phyloP scores from a whole-genome alignment of 106 monocot species.

The Platanthera guangdongensis region DNA sequence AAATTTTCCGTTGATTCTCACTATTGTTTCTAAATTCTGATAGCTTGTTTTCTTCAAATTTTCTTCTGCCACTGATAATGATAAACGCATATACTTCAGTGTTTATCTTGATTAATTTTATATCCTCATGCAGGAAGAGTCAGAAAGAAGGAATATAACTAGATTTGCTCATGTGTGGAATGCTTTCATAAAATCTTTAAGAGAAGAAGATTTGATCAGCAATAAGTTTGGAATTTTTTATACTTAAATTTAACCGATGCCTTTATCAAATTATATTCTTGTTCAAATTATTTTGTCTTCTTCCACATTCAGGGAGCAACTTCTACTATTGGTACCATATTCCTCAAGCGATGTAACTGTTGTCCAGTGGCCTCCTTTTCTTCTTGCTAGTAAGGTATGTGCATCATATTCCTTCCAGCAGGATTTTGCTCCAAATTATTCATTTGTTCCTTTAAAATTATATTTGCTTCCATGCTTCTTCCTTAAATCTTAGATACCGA shows the following conservation, averaged over 20 bases:
- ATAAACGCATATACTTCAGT: not conserved
- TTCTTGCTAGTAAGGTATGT: slow-evolving; percentile 91
- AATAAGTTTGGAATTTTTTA: slow-evolving; percentile 32
- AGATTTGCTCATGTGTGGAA: slow-evolving; percentile 90
- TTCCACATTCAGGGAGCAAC: slow-evolving; percentile 54
- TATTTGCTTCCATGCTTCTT: slow-evolving; percentile 2
- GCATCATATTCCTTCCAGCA: not conserved
- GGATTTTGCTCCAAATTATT: not conserved
- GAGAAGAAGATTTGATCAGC: slow-evolving; percentile 81
- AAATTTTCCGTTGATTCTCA: not conserved
- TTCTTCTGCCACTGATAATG: not conserved
- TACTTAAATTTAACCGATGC: not conserved
- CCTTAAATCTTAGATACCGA: slow-evolving; percentile 55
- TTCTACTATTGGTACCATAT: slow-evolving; percentile 83
- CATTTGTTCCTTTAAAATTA: not conserved
- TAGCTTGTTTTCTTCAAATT: not conserved
- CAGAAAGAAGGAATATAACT: slow-evolving; percentile 49
- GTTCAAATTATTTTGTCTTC: not conserved
- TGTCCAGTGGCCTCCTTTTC: slow-evolving; percentile 97
- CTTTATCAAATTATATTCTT: slow-evolving; percentile 2
- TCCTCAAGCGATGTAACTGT: slow-evolving; percentile 56
- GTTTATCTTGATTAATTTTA: slow-evolving; percentile 7
- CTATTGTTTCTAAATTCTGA: not conserved
- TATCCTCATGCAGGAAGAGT: slow-evolving; percentile 47
- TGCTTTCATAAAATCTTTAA: slow-evolving; percentile 61